phyloP scores from a whole-genome alignment of 495 filamentous ascomycete species.

The Trichoderma parareesei region DNA sequence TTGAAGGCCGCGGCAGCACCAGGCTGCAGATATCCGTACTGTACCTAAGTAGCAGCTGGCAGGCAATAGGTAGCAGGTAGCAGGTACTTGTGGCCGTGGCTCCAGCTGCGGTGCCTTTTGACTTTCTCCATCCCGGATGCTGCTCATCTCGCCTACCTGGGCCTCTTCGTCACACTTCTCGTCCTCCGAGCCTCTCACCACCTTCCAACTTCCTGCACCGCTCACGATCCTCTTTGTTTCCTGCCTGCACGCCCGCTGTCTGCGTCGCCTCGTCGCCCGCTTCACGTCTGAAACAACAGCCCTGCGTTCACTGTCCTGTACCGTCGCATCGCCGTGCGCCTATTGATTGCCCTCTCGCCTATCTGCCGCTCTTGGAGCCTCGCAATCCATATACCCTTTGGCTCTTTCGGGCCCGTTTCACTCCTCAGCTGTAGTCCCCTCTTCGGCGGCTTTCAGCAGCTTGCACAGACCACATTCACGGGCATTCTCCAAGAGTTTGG shows the following conservation, averaged over 20 bases:
- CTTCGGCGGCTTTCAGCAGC: neutral
- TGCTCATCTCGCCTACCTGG: slow-evolving; percentile 5
- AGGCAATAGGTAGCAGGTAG: neutral
- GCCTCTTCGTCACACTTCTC: slow-evolving; percentile 5
- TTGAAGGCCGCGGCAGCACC: too few species aligned
- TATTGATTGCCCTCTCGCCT: neutral
- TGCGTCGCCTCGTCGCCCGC: neutral
- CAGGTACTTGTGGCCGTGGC: neutral
- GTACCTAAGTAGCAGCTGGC: too few species aligned
- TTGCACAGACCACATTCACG: neutral
- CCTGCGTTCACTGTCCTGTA: neutral
- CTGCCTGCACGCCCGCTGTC: neutral
- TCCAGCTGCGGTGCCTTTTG: too few species aligned
- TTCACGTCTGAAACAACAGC: neutral
- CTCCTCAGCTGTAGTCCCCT: neutral
- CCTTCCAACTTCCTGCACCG: neutral
- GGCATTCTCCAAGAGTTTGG: too few species aligned
- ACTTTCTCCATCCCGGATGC: neutral
- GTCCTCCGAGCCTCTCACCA: slow-evolving; percentile 1
- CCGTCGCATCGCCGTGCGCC: neutral
- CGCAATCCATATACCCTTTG: too few species aligned
- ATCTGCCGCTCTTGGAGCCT: neutral
- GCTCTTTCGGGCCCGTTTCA: neutral
- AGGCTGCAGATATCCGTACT: too few species aligned
- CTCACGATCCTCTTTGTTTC: neutral